Base-by-base conservation (phyloP, 2,329 filamentous ascomycete genomes). In the Pyrenochaeta sp. region DNA sequence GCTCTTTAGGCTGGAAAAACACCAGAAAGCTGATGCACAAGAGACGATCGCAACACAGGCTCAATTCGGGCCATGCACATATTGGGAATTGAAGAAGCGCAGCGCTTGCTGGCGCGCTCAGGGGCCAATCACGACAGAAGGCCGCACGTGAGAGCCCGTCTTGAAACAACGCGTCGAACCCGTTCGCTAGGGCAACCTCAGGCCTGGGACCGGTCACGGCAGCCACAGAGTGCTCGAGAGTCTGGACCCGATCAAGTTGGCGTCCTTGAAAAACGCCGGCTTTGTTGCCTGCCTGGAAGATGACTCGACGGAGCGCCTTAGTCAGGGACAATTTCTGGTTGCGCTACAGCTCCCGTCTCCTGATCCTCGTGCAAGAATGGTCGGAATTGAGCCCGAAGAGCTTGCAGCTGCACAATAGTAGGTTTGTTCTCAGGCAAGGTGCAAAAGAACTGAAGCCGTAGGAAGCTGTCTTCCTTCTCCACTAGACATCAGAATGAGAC, bases 221-320 rank as follows among this genome's bases (percentile, higher is more conserved):
- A 51, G 48, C 53, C 45, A 51, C 41, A 50, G 41, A 35, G 38
- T 39, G 45, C 41, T 36, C n/a, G n/a, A n/a, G n/a, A n/a, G n/a
- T n/a, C 46, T 55, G 55, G 53, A 55, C 49, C 48, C 53, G 35
- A 32, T 48, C 26, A 23, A 34, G 11, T 29, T 41, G 19, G 26
- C 36, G 27, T 13, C n/a, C 14, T 20, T 14, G 22, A 19, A 34
- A 20, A 35, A 35, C 31, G 31, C 18, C 19, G 5, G 31, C 18
- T 20, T 18, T 24, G 19, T 17, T 32, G 28, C 27, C 26, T 31
- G 27, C 34, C 28, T n/a, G 35, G 20, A 40, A 13, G 22, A 32
- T 18, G 38, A 44, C 37, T 27, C 35, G 44, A 36, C 41, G 19
- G 31, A 34, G 19, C 14, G 11, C 15, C 19, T n/a, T 34, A 34